phyloP scores from a whole-genome alignment of 208 protist species.

The Acanthamoeba triangularis region DNA sequence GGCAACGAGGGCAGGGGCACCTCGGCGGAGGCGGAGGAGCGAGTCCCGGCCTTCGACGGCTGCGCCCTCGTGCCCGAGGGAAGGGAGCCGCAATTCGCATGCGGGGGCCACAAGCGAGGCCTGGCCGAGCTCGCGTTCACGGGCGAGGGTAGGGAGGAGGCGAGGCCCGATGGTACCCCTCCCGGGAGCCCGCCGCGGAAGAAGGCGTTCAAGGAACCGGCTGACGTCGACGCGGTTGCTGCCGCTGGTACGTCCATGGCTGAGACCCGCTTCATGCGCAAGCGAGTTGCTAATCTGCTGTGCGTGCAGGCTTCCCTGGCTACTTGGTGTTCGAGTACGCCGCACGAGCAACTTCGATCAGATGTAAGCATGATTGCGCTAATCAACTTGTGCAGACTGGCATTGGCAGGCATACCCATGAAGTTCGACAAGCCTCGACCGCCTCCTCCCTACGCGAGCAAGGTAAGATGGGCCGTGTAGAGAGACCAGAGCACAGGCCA shows the following conservation, averaged over 20 bases:
- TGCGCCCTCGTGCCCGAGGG: background rate
- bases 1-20: no score
- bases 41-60: background rate
- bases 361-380: background rate
- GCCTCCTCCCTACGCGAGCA: background rate
- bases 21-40: background rate
- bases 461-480: background rate
- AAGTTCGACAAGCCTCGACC: background rate
- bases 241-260: background rate
- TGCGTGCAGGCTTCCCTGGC: background rate
- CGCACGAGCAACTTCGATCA: background rate
- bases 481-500: background rate
- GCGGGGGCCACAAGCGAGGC: background rate
- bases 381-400: background rate
- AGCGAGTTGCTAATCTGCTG: background rate
- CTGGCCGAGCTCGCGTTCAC: background rate
- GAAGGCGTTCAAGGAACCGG: background rate
- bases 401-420: background rate
- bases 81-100: background rate
- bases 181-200: background rate
- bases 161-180: background rate
- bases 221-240: no score
- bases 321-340: constrained; percentile 57
- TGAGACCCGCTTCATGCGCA: background rate
- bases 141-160: no score